These are phyloP conservation scores for Helotiales sp. DNA, from an alignment of 2,329 filamentous ascomycete species.

Conservation along the genomic window DNA sequence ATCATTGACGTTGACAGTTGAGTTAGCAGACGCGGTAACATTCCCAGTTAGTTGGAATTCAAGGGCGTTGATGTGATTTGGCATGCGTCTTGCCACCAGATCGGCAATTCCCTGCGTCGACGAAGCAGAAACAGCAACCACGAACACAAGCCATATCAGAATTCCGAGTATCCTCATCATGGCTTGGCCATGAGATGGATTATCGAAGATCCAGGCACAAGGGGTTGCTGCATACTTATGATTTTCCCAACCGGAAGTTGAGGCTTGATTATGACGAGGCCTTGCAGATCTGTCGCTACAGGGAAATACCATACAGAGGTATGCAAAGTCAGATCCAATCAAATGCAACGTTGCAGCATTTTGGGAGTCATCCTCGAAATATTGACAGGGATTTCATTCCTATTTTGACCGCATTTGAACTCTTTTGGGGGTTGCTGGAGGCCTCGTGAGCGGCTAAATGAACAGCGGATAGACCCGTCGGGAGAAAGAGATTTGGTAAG, in stretches of 20 bases:
- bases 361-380: too few relatives aligned
- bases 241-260: not conserved
- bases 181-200: too few relatives aligned
- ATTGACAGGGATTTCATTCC: too few relatives aligned
- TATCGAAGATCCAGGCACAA: not conserved
- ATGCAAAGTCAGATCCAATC: not conserved
- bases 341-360: not conserved
- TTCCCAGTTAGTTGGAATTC: conserved; percentile 18
- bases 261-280: not conserved
- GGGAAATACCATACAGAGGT: not conserved
- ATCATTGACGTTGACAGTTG: conserved; percentile 14
- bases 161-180: not conserved
- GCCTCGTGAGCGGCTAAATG: too few relatives aligned
- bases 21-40: not conserved
- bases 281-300: not conserved
- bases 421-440: too few relatives aligned
- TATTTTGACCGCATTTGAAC: too few relatives aligned
- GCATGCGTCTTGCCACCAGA: conserved; percentile 23
- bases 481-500: too few relatives aligned
- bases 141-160: not conserved
- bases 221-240: not conserved
- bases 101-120: conserved; percentile 21
- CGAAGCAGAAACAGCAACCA: conserved; percentile 2
- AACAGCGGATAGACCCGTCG: too few relatives aligned
- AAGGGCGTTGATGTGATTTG: conserved; percentile 22